Evolutionary conservation across 345 rosid genomes (phyloP).

Genomic region (Carallia pectinifolia): DNA sequence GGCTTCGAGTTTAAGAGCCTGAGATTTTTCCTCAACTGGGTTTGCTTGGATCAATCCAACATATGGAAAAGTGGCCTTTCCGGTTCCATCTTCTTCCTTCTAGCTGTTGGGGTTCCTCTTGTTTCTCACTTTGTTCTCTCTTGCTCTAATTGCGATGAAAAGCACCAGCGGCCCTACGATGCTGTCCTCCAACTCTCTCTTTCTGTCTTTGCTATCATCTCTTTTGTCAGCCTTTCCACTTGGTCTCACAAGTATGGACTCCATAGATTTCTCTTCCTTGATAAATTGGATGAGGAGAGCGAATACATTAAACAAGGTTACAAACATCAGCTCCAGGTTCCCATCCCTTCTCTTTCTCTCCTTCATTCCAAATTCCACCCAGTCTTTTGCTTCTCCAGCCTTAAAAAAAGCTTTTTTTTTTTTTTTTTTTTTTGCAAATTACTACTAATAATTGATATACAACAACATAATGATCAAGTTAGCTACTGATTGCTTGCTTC

Average conservation of each 20-base stretch:
- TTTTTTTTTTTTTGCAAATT: not conserved
- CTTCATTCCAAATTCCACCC: not conserved
- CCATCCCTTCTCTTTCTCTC: not conserved
- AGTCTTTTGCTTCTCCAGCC: not conserved
- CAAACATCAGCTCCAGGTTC: slow-evolving; percentile 62
- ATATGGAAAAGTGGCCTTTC: slow-evolving; percentile 50
- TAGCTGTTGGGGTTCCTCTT: slow-evolving; percentile 57
- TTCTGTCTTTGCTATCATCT: slow-evolving; percentile 62
- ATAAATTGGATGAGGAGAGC: slow-evolving; percentile 55
- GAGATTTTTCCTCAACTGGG: slow-evolving; percentile 44
- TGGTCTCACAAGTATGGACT: slow-evolving; percentile 81
- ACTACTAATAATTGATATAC: too few relatives aligned
- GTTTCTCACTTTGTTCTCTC: slow-evolving; percentile 65
- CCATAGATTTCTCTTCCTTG: slow-evolving; percentile 64
- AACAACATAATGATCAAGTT: too few relatives aligned
- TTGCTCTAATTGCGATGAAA: slow-evolving; percentile 61
- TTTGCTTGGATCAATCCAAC: slow-evolving; percentile 60
- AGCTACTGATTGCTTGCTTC: too few relatives aligned
- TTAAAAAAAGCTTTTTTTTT: not conserved
- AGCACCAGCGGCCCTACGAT: slow-evolving; percentile 78
- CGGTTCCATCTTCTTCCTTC: slow-evolving; percentile 67
- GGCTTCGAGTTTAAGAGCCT: slow-evolving; percentile 41
- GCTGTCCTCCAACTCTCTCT: slow-evolving; percentile 67
- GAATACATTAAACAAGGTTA: slow-evolving; percentile 55
- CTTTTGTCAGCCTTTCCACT: slow-evolving; percentile 53